These are phyloP conservation scores for Pezizomycotina sp. DNA, from an alignment of 2,329 filamentous ascomycete genomes.

Conservation along the genomic window DNA sequence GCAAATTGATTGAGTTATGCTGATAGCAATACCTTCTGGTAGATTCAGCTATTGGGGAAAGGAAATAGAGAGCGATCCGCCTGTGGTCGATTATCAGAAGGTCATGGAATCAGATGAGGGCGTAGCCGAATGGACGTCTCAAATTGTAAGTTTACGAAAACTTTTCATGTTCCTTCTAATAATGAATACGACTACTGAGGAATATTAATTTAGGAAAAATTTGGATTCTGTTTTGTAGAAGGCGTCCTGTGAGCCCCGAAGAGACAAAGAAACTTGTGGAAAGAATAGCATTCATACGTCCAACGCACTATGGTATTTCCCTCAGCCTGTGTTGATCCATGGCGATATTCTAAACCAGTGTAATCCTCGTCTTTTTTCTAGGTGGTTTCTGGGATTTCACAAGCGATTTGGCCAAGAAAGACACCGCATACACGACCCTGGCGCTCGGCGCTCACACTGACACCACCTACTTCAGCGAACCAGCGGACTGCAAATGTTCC, in stretches of 20 bases:
- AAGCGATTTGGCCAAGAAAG: constrained; percentile 69
- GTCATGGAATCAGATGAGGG: constrained; percentile 43
- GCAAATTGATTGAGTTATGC: constrained; percentile 12
- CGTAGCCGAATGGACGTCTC: constrained; percentile 45
- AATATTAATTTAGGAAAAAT: constrained; percentile 37
- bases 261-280: constrained; percentile 60
- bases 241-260: constrained; percentile 51
- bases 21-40: constrained; percentile 21
- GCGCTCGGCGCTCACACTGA: constrained; percentile 77
- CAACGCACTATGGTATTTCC: constrained; percentile 73
- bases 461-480: constrained; percentile 89
- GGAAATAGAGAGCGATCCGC: constrained; percentile 34
- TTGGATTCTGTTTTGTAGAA: constrained; percentile 64
- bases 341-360: constrained; percentile 3
- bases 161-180: not conserved
- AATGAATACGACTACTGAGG: constrained; percentile 11
- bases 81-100: constrained; percentile 42
- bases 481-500: constrained; percentile 81
- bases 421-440: constrained; percentile 80
- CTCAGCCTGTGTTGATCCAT: constrained; percentile 7
- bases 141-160: constrained; percentile 38
- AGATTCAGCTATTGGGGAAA: constrained; percentile 30
- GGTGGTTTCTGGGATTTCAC: constrained; percentile 73
- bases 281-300: constrained; percentile 68
- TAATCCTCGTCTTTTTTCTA: constrained; percentile 23